A percentile compares a stretch with the other conserved stretches of the same genome.
Conservation (phyloP, 352 stramenopile species). For the Globisporangium orthogonon region DNA sequence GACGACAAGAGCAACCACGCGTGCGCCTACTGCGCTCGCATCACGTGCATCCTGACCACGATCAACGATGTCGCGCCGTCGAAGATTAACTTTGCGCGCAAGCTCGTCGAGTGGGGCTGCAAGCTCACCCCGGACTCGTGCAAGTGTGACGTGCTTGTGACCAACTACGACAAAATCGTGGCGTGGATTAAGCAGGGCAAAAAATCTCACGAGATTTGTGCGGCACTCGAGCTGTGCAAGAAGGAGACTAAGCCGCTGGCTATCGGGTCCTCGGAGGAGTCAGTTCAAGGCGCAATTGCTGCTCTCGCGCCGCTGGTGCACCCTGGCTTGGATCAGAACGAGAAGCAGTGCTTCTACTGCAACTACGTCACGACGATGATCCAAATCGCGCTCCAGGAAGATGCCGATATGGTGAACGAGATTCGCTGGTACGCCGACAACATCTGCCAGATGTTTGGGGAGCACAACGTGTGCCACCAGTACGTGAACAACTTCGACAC, state of each 20-base stretch:
- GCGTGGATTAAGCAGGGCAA: conserved; percentile 43
- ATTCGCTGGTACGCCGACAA: conserved; percentile 62
- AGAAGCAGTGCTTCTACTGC: conserved; percentile 49
- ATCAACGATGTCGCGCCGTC: conserved; percentile 9
- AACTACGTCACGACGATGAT: conserved; percentile 53
- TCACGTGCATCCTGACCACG: conserved; percentile 4
- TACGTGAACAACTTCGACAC: conserved; percentile 66
- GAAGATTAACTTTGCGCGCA: conserved; percentile 3
- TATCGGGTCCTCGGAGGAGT: conserved; percentile 4
- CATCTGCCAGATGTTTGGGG: conserved; percentile 64
- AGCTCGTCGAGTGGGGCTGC: conserved; percentile 9
- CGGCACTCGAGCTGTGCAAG: conserved; percentile 48
- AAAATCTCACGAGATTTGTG: conserved; percentile 57
- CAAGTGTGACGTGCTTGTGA: conserved; percentile 12
- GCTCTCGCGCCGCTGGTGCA: conserved; percentile 12
- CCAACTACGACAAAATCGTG: conserved; percentile 14
- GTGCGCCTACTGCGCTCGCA: conserved; percentile 9
- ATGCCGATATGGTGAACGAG: conserved; percentile 40
- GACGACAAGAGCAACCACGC: neutral
- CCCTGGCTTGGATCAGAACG: conserved; percentile 16
- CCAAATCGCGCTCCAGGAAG: conserved; percentile 51
- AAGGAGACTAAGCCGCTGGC: neutral
- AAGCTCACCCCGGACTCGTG: conserved; percentile 8
- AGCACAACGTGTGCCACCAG: conserved; percentile 53
- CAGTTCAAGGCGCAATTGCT: conserved; percentile 22